These are phyloP conservation scores for Yarrowia hollandica DNA, from an alignment of 805 yeast genomes.

Conservation along the genomic window DNA sequence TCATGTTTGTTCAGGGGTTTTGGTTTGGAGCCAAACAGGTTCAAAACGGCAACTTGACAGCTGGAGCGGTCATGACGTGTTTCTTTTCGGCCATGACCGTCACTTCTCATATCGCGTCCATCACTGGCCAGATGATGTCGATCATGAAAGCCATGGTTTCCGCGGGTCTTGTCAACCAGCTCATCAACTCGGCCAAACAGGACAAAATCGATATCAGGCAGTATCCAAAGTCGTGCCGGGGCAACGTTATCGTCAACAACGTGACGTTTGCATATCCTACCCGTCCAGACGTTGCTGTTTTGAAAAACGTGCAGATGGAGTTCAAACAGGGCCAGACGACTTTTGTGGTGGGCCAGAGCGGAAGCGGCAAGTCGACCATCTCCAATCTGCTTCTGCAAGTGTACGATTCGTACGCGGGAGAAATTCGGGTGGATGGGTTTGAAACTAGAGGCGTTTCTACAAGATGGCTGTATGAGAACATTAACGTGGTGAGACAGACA, in stretches of 20 bases:
- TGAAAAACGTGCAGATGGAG: conserved; percentile 50
- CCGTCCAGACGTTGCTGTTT: conserved; percentile 49
- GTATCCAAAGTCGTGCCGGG: neutral
- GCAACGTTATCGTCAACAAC: conserved; percentile 16
- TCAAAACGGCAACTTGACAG: conserved; percentile 47
- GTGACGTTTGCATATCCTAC: conserved; percentile 60
- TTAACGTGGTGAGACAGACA: conserved; percentile 73
- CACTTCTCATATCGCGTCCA: conserved; percentile 58
- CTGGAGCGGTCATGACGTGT: conserved; percentile 75
- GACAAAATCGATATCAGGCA: neutral
- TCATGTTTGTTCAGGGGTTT: conserved; percentile 87
- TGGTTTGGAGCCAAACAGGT: conserved; percentile 85
- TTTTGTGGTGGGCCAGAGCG: conserved; percentile 82
- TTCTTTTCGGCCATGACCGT: conserved; percentile 77
- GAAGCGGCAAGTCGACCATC: conserved; percentile 90
- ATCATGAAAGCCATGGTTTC: conserved; percentile 77
- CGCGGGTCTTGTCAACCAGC: conserved; percentile 37
- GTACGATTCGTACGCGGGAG: conserved; percentile 56
- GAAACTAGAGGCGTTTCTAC: conserved; percentile 48
- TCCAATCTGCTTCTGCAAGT: conserved; percentile 61
- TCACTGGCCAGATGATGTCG: conserved; percentile 58
- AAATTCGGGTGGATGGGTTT: conserved; percentile 56
- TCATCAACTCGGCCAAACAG: neutral
- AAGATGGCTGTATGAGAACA: conserved; percentile 58
- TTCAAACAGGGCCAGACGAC: conserved; percentile 52